Percentiles rank a stretch among this genome's conserved stretches.
Evolutionary conservation across 805 yeast species (phyloP).

Genomic region (Ogataea nakhonphanomensis): DNA sequence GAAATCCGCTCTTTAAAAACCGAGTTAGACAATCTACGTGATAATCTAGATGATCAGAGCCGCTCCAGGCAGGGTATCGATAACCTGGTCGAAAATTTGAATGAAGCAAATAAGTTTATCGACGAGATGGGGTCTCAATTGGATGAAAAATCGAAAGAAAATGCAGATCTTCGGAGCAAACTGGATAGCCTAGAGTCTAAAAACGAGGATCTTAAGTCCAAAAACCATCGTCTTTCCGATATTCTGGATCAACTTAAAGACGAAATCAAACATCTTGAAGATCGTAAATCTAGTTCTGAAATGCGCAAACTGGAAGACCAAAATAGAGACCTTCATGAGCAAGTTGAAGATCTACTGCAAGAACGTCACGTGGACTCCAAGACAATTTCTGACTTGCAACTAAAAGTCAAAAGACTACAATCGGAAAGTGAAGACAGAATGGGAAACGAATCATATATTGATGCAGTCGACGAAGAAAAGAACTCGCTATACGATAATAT

Average conservation of each 20-base stretch:
- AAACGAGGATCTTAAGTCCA: conserved; percentile 16
- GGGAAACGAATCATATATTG: conserved; percentile 26
- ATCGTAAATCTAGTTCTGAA: neutral
- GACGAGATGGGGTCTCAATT: conserved; percentile 26
- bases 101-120: conserved; percentile 15
- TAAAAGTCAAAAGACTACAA: conserved; percentile 7
- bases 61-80: conserved; percentile 10
- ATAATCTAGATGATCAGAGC: conserved; percentile 7
- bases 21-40: conserved; percentile 6
- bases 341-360: conserved; percentile 5
- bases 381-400: conserved; percentile 6
- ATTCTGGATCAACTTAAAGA: conserved; percentile 6
- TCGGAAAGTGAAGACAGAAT: conserved; percentile 3
- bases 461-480: conserved; percentile 29
- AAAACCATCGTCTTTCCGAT: conserved; percentile 4
- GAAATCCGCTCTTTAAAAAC: conserved; percentile 5
- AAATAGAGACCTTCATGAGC: conserved; percentile 3
- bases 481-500: conserved; percentile 19
- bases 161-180: conserved; percentile 9
- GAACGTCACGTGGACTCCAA: conserved; percentile 5
- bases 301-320: conserved; percentile 2
- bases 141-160: conserved; percentile 19
- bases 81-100: conserved; percentile 12
- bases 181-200: conserved; percentile 29
- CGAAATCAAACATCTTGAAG: conserved; percentile 5